Base-by-base conservation (phyloP, 1,284 basidiomycete species). In the Sporisorium exsertum region DNA sequence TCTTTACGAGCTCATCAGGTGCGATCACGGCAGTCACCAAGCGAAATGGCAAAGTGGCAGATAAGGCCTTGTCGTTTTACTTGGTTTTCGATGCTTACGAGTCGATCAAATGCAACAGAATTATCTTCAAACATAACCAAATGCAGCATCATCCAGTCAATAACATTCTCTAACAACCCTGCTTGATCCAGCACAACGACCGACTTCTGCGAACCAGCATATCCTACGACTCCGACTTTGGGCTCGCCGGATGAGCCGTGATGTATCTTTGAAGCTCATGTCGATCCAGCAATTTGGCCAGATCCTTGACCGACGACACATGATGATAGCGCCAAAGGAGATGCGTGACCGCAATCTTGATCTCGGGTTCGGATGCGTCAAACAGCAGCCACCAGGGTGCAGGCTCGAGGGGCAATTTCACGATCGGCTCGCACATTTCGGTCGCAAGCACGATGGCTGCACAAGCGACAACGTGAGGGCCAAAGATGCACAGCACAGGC, bases 381-480 rank as follows among this genome's bases (percentile, higher is more conserved):
- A 87, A 87, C 5, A 87, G 78, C 12, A 75, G 70, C 85, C 86
- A 87, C 87, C 87, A 87, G 0, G 85, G 86, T 3, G 62, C 58
- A 9, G 86, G 86, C 2, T 70, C 32, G 16, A 82, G 58, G 1
- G 86, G 86, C 18, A 87, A 80, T 5, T 64, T 56, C 10, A 86
- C 52, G 1, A 72, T 78, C 15, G 72, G 66, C 18, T 42, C 47
- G 29, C 58, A 46, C 51, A 72, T 57, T 5, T 72, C n/a, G 3
- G 80, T 64, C 2, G 75, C 72, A 6, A 83, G 67, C n/a, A 82
- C 82, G 40, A 85, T 81, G 7, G 80, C 73, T 0, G 94, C 92
- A 81, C 92, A 91, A 32, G 95, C 94, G 27, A 97, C 92, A 2
- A 92, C 92, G 9, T 94, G 93, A 5, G 95, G 90, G 15, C 93